These are phyloP conservation scores for Spathaspora sp. DNA, from an alignment of 1,139 yeast species.

Conservation along the genomic window DNA sequence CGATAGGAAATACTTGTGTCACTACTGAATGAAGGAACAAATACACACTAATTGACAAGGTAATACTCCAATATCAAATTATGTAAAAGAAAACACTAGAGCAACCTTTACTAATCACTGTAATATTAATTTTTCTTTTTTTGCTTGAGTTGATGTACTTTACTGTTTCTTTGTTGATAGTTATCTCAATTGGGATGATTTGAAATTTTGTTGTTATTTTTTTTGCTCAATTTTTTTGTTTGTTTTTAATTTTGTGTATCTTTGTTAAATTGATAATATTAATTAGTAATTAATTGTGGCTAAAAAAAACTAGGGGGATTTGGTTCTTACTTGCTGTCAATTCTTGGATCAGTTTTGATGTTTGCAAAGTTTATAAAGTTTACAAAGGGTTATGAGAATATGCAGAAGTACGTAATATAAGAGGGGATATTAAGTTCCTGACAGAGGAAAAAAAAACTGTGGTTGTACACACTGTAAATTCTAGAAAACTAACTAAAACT, in stretches of 20 bases:
- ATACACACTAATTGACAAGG: background rate
- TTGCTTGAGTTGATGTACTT: background rate
- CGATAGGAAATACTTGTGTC: too few species aligned
- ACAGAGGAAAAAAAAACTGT: background rate
- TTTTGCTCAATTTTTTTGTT: background rate
- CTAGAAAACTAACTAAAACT: background rate
- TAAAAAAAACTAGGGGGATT: background rate
- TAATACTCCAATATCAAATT: background rate
- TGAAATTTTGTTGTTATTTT: slow-evolving; percentile 1
- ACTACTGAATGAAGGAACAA: too few species aligned
- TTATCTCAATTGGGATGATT: slow-evolving; percentile 2
- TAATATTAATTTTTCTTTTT: background rate
- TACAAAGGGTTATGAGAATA: background rate
- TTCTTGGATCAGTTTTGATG: background rate
- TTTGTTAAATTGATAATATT: background rate
- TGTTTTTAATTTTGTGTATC: background rate
- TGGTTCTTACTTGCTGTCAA: background rate
- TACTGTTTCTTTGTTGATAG: background rate
- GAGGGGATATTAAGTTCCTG: background rate
- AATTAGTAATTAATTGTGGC: slow-evolving; percentile 1
- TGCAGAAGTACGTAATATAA: background rate
- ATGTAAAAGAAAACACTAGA: background rate
- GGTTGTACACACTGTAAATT: background rate
- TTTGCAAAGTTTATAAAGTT: background rate
- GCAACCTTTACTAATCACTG: background rate